Base-by-base conservation (phyloP, 1,284 basidiomycete species). In the Anthracocystis setariae region DNA sequence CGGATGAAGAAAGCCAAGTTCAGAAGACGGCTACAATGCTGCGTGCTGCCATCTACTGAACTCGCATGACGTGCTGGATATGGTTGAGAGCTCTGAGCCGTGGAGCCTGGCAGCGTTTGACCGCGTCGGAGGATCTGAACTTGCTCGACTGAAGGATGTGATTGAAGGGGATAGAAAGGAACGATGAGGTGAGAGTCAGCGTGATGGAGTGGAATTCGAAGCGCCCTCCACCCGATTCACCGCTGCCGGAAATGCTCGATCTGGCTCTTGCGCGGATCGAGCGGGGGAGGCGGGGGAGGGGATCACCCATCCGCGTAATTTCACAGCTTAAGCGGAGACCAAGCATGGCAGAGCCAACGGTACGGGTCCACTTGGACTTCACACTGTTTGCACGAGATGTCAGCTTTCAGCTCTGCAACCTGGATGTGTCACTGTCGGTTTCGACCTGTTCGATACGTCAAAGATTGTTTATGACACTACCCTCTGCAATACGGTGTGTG, bases 171-270 rank as follows among this genome's bases (percentile, higher is more conserved):
- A 29, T 21, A 47, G 9, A 15, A 17, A 18, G 17, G 20, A 44
- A 47, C 37, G 47, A 35, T 42, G 33, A 17, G n/a, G 23, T 35
- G 46, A 25, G n/a, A 10, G n/a, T 52, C 24, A 53, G 21, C 25
- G n/a, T 23, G 21, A 38, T 29, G 29, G 23, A 44, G 50, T 18
- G 37, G 25, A 32, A 13, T 20, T 20, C 21, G 27, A 25, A 21
- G 38, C 43, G 38, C 18, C 54, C 55, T 57, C 55, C 55, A 57
- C 55, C 46, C 55, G 46, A 57, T 57, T 29, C 46, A 27, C n/a
- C 46, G 29, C 42, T 40, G 29, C 5, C 29, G 35, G 51, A 55
- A 46, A 17, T 33, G 38, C 10, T 18, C 46, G 27, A 24, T n/a
- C 23, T 57, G 47, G 55, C 55, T 39, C 40, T 27, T 58, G 55